Evolutionary conservation across 108 stramenopile species (phyloP).

Genomic region (Pseudonitzschia pungens): DNA sequence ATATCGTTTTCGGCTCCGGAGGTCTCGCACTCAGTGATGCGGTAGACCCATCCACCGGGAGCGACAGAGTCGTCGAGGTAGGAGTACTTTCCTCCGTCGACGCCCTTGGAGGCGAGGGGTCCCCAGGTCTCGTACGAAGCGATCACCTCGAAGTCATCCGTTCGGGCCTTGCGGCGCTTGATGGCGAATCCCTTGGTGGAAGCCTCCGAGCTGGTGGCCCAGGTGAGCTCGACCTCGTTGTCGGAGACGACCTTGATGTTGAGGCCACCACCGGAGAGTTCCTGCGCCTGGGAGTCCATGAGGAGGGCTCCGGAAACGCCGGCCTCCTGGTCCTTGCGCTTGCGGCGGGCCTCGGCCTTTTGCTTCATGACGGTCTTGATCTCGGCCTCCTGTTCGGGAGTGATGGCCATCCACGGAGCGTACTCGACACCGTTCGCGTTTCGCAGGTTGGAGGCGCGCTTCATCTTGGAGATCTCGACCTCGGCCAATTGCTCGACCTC

Average conservation of each 20-base stretch:
- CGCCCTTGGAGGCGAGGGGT: conserved; percentile 70
- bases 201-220: conserved; percentile 74
- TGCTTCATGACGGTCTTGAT: conserved; percentile 73
- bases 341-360: conserved; percentile 70
- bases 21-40: conserved; percentile 76
- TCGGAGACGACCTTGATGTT: conserved; percentile 64
- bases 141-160: conserved; percentile 65
- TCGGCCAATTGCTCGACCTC: conserved; percentile 68
- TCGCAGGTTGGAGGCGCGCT: conserved; percentile 68
- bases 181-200: conserved; percentile 81
- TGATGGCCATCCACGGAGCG: conserved; percentile 89
- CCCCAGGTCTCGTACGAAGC: conserved; percentile 77
- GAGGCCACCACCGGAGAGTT: conserved; percentile 79
- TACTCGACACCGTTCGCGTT: conserved; percentile 79
- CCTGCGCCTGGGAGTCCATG: conserved; percentile 80
- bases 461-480: conserved; percentile 64
- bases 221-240: conserved; percentile 79
- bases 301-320: conserved; percentile 65
- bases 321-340: conserved; percentile 60
- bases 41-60: conserved; percentile 90
- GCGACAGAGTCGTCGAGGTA: conserved; percentile 59
- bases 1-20: conserved; percentile 73
- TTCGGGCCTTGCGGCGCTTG: conserved; percentile 83
- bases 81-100: conserved; percentile 74
- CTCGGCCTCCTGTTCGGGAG: conserved; percentile 62